Evolutionary conservation across 495 filamentous ascomycete species (phyloP).

Genomic region (Daldinia grandis): DNA sequence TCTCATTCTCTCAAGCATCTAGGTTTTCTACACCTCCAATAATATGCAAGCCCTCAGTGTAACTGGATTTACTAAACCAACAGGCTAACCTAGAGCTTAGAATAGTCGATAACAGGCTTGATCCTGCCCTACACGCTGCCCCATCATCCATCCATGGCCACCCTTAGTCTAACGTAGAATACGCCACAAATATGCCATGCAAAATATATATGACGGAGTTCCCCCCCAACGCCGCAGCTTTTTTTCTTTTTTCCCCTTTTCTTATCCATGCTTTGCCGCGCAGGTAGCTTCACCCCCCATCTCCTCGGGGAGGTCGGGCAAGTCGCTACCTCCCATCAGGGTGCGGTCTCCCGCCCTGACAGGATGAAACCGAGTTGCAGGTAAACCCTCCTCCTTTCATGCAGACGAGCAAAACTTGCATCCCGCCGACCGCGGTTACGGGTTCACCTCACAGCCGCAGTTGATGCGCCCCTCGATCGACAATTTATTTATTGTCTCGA

Average conservation of each 20-base stretch:
- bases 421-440: constrained; percentile 36
- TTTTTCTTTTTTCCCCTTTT: constrained; percentile 4
- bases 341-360: constrained; percentile 3
- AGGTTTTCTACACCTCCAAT: background rate
- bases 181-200: constrained; percentile 7
- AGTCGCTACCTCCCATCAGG: constrained; percentile 30
- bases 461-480: constrained; percentile 29
- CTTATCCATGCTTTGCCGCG: constrained; percentile 19
- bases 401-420: constrained; percentile 15
- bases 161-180: constrained; percentile 12
- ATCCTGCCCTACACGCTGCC: constrained; percentile 12
- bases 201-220: constrained; percentile 10
- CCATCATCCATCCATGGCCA: no score
- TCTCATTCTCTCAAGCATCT: no score
- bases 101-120: constrained; percentile 23
- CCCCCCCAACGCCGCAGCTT: background rate
- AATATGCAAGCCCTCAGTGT: background rate
- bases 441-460: constrained; percentile 5
- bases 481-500: constrained; percentile 29
- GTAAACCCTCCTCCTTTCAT: constrained; percentile 30
- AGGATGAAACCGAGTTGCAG: constrained; percentile 35
- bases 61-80: constrained; percentile 2
- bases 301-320: constrained; percentile 31
- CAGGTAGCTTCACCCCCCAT: constrained; percentile 35
- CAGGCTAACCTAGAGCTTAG: constrained; percentile 1